Evolutionary conservation across 441 rosid genomes (phyloP).

Genomic region (Cnidoscolus chayamansa): DNA sequence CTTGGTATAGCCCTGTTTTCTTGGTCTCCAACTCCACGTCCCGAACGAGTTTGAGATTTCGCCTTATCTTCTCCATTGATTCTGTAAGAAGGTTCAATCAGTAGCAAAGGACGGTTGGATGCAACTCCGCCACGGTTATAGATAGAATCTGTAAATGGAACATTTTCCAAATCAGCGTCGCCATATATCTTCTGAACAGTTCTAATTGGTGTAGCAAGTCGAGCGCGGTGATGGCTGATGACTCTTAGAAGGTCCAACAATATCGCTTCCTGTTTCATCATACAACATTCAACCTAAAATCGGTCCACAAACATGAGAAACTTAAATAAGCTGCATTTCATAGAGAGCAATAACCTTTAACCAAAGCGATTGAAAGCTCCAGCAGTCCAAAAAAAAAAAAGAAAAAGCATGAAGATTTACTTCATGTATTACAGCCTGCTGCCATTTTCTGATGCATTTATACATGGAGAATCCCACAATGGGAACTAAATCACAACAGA

Average conservation of each 20-base stretch:
- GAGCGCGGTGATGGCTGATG: slow-evolving; percentile 83
- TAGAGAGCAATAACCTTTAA: background rate
- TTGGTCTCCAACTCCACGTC: slow-evolving; percentile 50
- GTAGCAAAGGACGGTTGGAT: slow-evolving; percentile 60
- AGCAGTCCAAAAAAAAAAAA: background rate
- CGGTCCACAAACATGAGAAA: slow-evolving; percentile 1
- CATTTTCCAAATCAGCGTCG: slow-evolving; percentile 65
- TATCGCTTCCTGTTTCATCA: slow-evolving; percentile 64
- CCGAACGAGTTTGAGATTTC: slow-evolving; percentile 49
- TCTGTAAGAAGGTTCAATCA: slow-evolving; percentile 77
- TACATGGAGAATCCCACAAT: no score
- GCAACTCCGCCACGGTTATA: slow-evolving; percentile 49
- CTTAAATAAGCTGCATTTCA: no score
- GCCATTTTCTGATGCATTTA: background rate
- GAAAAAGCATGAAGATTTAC: no score
- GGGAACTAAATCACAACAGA: background rate
- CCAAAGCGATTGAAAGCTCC: background rate
- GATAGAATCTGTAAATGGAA: slow-evolving; percentile 62
- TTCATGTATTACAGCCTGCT: background rate
- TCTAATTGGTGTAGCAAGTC: slow-evolving; percentile 87
- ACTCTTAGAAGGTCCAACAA: slow-evolving; percentile 85
- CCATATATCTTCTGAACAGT: slow-evolving; percentile 64
- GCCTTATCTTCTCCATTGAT: slow-evolving; percentile 75
- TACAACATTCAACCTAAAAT: slow-evolving; percentile 10
- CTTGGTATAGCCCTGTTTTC: slow-evolving; percentile 48